A percentile compares a stretch with the other conserved stretches of the same genome.
Evolutionary conservation across 2,329 filamentous ascomycete genomes (phyloP).

Genomic region (Botrytis deweyae): DNA sequence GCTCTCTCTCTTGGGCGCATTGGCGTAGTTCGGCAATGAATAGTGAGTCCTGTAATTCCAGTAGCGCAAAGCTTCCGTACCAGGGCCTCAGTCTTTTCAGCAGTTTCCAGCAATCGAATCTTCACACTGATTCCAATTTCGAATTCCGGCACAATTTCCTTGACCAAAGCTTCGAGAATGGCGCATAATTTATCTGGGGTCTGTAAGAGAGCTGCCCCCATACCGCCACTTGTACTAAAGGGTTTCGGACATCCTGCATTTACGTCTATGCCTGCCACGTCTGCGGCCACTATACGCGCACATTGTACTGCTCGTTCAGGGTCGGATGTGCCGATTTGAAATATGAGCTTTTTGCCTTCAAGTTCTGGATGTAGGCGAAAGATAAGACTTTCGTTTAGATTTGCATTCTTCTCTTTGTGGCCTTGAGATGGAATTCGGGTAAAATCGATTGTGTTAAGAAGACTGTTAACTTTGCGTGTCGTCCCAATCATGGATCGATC

Average conservation of each 20-base stretch:
- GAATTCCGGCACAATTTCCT: slow-evolving; percentile 71
- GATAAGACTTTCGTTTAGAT: slow-evolving; percentile 66
- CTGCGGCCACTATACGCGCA: slow-evolving; percentile 76
- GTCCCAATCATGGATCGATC: slow-evolving; percentile 90
- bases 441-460: slow-evolving; percentile 81
- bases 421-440: slow-evolving; percentile 72
- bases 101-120: slow-evolving; percentile 80
- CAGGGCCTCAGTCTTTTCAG: slow-evolving; percentile 71
- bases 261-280: slow-evolving; percentile 93
- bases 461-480: slow-evolving; percentile 71
- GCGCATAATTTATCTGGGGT: slow-evolving; percentile 80
- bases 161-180: slow-evolving; percentile 81
- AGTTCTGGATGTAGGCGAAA: slow-evolving; percentile 78
- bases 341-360: slow-evolving; percentile 76
- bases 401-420: slow-evolving; percentile 54
- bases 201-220: slow-evolving; percentile 88
- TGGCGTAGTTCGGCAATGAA: slow-evolving; percentile 93
- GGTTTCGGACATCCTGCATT: slow-evolving; percentile 98
- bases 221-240: slow-evolving; percentile 89
- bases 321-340: slow-evolving; percentile 86
- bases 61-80: slow-evolving; percentile 79
- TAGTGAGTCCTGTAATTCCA: slow-evolving; percentile 86
- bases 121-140: slow-evolving; percentile 96
- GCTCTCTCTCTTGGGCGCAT: slow-evolving; percentile 91
- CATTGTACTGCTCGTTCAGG: slow-evolving; percentile 81